Evolutionary conservation across 2,329 filamentous ascomycete species (phyloP), one percentile per base, ranked within the genome.

Genomic region (Pseudogymnoascus sp.): DNA sequence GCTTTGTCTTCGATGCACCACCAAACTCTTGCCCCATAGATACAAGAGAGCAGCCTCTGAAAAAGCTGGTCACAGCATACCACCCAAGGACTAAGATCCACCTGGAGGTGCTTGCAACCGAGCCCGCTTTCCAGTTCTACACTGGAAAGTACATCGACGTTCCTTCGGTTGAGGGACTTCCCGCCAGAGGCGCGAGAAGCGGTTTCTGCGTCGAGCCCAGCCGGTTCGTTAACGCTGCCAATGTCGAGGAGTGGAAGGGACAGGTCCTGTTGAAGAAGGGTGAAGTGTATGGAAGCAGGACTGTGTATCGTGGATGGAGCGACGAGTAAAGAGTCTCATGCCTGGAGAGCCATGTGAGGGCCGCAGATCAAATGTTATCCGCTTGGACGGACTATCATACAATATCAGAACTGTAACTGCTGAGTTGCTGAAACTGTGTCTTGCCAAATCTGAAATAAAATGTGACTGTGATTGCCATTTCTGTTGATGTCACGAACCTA

Each of bases 121-220:
- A 97, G 78, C 94, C 94, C 0, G 90, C 91, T 0, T 97, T 97
- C 80, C 93, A 97, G 74, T 96, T 97, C 77, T 97, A 97, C 76
- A 95, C 92, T 0, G 94, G 93, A 66, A 87, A 89, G 71, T 87
- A 86, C 71, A 92, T 95, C 66, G 78, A 94, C 68, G 87, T 96
- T 10, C 87, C 89, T 0, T 87, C 78, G 31, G 78, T 85, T 3
- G 35, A 77, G 33, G 79, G 78, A 2, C 74, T 83, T 29, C 84
- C 87, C 0, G 85, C 87, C 0, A 82, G 90, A 58, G 83, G 81
- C 0, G 71, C 84, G 3, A 83, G 91, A 58, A 84, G 86, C 47
- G 93, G 89, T 0, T 95, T 97, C 77, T 96, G 92, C 74, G 87
- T 96, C 44, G 94, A 99, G 79, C 92, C 93, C 0, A 90, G 89